These are phyloP conservation scores for Fusarium sp. DNA, from an alignment of 2,329 filamentous ascomycete species.

Conservation along the genomic window DNA sequence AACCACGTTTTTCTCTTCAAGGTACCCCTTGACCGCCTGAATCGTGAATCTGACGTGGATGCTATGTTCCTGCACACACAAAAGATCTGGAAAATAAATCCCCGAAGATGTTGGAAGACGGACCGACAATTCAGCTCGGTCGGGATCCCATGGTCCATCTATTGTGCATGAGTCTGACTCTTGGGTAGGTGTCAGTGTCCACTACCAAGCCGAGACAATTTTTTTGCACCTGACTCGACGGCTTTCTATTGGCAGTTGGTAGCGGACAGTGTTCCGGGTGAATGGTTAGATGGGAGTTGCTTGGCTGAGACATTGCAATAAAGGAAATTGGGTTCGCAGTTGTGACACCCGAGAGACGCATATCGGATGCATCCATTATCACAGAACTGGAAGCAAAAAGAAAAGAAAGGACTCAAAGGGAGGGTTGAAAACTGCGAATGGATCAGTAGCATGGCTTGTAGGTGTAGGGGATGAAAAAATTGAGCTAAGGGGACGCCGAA, in stretches of 20 bases:
- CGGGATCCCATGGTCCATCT: conserved; percentile 27
- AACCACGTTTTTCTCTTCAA: conserved; percentile 14
- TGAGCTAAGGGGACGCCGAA: conserved; percentile 23
- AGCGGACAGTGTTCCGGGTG: not conserved
- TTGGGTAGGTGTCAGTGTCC: conserved; percentile 24
- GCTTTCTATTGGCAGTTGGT: conserved; percentile 29
- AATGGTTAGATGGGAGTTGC: not conserved
- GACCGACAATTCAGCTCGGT: conserved; percentile 37
- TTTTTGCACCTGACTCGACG: conserved; percentile 24
- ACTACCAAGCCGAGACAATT: conserved; percentile 7
- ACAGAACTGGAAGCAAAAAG: conserved; percentile 16
- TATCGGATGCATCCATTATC: conserved; percentile 15
- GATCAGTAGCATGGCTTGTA: not conserved
- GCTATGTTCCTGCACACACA: conserved; percentile 4
- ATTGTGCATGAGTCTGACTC: conserved; percentile 21
- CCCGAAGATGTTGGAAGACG: conserved; percentile 21
- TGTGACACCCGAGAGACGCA: not conserved
- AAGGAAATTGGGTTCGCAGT: conserved; percentile 2
- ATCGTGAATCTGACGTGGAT: conserved; percentile 33
- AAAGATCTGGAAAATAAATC: conserved; percentile 3
- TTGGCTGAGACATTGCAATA: not conserved
- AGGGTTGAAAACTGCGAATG: not conserved
- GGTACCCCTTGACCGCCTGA: conserved; percentile 26
- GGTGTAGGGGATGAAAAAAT: not conserved
- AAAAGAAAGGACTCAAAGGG: conserved; percentile 3